phyloP scores from a whole-genome alignment of 495 filamentous ascomycete genomes.

The Lasiosphaeria ovina region DNA sequence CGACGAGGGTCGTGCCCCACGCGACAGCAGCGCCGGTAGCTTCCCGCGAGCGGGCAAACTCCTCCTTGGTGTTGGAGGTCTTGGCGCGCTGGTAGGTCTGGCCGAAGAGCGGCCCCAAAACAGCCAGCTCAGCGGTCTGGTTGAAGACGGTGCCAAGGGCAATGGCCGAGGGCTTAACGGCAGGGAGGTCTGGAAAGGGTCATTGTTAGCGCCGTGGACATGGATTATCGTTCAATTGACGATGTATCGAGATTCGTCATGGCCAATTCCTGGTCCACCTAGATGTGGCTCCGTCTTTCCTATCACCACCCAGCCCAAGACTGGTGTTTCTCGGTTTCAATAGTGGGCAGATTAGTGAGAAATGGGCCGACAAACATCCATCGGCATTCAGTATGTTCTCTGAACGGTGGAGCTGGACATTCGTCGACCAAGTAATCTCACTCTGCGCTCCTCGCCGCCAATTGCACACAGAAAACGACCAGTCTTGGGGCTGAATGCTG shows the following conservation, averaged over 20 bases:
- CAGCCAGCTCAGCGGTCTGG: constrained; percentile 62
- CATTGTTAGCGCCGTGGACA: constrained; percentile 19
- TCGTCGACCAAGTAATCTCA: too few species aligned
- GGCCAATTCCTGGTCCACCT: too few species aligned
- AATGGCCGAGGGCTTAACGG: constrained; percentile 97
- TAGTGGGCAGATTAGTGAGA: too few species aligned
- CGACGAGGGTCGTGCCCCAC: constrained; percentile 85
- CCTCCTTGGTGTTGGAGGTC: constrained; percentile 88
- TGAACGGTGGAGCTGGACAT: too few species aligned
- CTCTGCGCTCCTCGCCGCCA: too few species aligned
- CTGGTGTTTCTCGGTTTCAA: too few species aligned
- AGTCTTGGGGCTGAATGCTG: too few species aligned
- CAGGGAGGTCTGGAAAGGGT: constrained; percentile 68
- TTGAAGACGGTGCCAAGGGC: constrained; percentile 94
- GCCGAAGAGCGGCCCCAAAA: constrained; percentile 88
- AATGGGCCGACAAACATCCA: too few species aligned
- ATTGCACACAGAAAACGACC: too few species aligned
- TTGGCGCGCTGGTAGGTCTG: constrained; percentile 94
- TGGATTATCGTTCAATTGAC: neutral
- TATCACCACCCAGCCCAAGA: too few species aligned
- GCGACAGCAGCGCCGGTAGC: constrained; percentile 81
- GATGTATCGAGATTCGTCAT: neutral
- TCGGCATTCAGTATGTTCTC: too few species aligned
- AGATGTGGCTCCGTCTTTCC: too few species aligned
- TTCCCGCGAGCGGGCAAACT: constrained; percentile 92